Evolutionary conservation across 2,329 filamentous ascomycete species (phyloP).

Genomic region (Aureobasidium sp.): DNA sequence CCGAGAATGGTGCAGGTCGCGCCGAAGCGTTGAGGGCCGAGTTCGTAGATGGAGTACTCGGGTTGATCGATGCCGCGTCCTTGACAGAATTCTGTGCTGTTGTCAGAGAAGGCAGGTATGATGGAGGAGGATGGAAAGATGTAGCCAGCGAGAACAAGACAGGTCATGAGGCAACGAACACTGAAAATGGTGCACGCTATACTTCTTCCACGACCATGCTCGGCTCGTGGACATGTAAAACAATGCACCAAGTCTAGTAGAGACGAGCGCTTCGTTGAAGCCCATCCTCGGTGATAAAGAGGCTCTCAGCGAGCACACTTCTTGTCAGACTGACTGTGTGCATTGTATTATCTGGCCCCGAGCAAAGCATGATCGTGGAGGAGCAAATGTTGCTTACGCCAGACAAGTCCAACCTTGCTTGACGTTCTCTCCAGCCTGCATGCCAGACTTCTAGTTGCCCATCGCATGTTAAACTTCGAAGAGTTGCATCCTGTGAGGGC

Average conservation of each 20-base stretch:
- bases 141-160: neutral
- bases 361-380: neutral
- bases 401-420: neutral
- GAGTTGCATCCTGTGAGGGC: neutral
- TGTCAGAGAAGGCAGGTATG: neutral
- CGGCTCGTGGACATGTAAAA: neutral
- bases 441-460: neutral
- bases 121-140: too few species aligned
- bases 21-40: conserved; percentile 8
- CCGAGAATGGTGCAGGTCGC: neutral
- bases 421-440: neutral
- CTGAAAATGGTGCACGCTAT: neutral
- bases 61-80: neutral
- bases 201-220: neutral
- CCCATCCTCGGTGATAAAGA: neutral
- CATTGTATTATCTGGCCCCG: neutral
- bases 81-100: conserved; percentile 6
- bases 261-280: neutral
- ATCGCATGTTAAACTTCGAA: neutral
- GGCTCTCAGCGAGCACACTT: neutral
- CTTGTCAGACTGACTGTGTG: neutral
- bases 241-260: neutral
- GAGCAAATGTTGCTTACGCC: neutral
- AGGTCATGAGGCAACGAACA: neutral
- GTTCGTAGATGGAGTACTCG: conserved; percentile 3